Evolutionary conservation across 495 filamentous ascomycete species (phyloP).

Genomic region (Talaromyces thailandensis): DNA sequence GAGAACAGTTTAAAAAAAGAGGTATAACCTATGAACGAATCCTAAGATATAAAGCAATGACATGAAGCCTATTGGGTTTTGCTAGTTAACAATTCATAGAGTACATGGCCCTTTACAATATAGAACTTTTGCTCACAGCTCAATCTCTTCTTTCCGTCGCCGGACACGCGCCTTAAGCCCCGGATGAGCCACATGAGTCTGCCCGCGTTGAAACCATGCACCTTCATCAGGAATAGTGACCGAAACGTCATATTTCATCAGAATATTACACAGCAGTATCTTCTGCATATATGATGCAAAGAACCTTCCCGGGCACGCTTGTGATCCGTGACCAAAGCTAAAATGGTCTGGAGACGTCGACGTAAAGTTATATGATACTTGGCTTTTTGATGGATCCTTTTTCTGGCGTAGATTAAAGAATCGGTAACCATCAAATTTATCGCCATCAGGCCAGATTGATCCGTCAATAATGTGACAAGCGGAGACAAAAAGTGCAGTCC

Average conservation of each 20-base stretch:
- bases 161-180: neutral
- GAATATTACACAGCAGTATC: conserved; percentile 15
- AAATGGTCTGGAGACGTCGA: conserved; percentile 34
- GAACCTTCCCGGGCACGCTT: conserved; percentile 48
- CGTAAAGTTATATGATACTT: conserved; percentile 28
- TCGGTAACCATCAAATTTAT: conserved; percentile 44
- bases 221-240: conserved; percentile 4
- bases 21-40: neutral
- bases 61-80: neutral
- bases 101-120: neutral
- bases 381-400: conserved; percentile 4
- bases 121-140: neutral
- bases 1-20: neutral
- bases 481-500: conserved; percentile 8
- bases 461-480: conserved; percentile 12
- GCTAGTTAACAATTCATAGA: neutral
- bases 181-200: neutral
- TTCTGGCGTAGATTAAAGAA: conserved; percentile 37
- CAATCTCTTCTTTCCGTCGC: conserved; percentile 5
- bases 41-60: neutral
- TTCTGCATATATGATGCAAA: conserved; percentile 44
- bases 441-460: conserved; percentile 16
- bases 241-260: conserved; percentile 10
- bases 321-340: conserved; percentile 39
- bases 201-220: neutral